Evolutionary conservation across 2,329 filamentous ascomycete species (phyloP).

Genomic region (Pseudogymnoascus sp.): DNA sequence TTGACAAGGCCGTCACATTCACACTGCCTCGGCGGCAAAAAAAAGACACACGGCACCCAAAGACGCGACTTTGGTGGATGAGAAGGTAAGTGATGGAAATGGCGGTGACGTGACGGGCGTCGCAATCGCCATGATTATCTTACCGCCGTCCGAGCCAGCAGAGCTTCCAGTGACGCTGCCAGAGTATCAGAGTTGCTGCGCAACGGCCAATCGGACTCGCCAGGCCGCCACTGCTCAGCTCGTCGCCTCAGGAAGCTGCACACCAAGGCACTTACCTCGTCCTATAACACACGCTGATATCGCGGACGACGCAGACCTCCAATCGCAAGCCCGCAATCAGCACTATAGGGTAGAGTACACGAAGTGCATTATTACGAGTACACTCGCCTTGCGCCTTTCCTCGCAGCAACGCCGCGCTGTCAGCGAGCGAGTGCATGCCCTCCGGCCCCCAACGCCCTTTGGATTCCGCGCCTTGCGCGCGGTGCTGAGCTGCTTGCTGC

Average conservation of each 20-base stretch:
- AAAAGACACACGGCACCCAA: not conserved
- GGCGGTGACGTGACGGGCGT: not conserved
- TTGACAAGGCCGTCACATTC: not conserved
- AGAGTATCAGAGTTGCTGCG: not conserved
- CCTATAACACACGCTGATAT: not conserved
- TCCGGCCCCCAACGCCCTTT: not conserved
- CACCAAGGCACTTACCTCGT: not conserved
- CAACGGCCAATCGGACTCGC: not conserved
- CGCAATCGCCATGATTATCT: not conserved
- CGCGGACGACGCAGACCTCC: not conserved
- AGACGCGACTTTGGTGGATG: not conserved
- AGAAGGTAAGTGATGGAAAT: not conserved
- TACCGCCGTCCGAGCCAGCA: not conserved
- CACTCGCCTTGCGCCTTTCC: not conserved
- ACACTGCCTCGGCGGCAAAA: not conserved
- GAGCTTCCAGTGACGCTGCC: not conserved
- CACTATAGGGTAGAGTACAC: not conserved
- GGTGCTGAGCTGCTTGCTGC: not conserved
- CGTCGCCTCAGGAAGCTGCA: not conserved
- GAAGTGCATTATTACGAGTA: not conserved
- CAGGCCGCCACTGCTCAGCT: not conserved
- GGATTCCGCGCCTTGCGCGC: not conserved
- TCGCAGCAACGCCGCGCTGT: not conserved
- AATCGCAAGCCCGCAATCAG: not conserved
- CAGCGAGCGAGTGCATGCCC: not conserved